phyloP scores from a whole-genome alignment of 805 yeast species.

The Saturnispora silvae region DNA sequence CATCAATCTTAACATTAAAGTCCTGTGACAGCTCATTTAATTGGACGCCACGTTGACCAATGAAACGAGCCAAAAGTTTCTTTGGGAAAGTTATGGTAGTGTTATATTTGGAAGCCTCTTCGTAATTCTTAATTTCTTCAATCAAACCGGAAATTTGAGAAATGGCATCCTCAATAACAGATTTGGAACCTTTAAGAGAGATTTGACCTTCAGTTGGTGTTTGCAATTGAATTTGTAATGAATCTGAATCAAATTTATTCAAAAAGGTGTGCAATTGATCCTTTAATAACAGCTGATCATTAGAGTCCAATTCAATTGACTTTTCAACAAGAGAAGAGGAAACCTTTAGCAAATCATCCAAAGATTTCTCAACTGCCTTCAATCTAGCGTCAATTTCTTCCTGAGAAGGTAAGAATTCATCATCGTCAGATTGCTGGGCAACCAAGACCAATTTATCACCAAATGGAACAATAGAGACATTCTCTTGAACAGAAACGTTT shows the following conservation, averaged over 20 bases:
- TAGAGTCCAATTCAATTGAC: slow-evolving; percentile 40
- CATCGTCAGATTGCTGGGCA: slow-evolving; percentile 37
- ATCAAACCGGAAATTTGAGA: slow-evolving; percentile 44
- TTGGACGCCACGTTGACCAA: slow-evolving; percentile 82
- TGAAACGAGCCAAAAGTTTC: slow-evolving; percentile 60
- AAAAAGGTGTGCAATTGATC: slow-evolving; percentile 39
- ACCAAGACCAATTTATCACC: slow-evolving; percentile 47
- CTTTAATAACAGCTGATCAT: slow-evolving; percentile 46
- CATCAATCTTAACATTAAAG: slow-evolving; percentile 67
- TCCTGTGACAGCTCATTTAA: slow-evolving; percentile 59
- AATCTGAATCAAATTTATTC: slow-evolving; percentile 22
- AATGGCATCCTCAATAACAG: slow-evolving; percentile 46
- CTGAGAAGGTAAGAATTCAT: slow-evolving; percentile 64
- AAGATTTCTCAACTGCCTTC: slow-evolving; percentile 39
- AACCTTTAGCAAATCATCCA: slow-evolving; percentile 48
- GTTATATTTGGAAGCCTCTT: slow-evolving; percentile 30
- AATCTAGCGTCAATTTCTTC: slow-evolving; percentile 50
- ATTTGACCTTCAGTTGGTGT: slow-evolving; percentile 40
- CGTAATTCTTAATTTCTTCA: slow-evolving; percentile 34
- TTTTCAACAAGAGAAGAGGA: slow-evolving; percentile 43
- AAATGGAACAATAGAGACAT: slow-evolving; percentile 50
- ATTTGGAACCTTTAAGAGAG: slow-evolving; percentile 57
- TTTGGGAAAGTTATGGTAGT: slow-evolving; percentile 53
- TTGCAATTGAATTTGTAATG: slow-evolving; percentile 40
- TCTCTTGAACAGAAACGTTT: slow-evolving; percentile 32